Evolutionary conservation across 345 rosid genomes (phyloP).

Genomic region (Linum tenue): DNA sequence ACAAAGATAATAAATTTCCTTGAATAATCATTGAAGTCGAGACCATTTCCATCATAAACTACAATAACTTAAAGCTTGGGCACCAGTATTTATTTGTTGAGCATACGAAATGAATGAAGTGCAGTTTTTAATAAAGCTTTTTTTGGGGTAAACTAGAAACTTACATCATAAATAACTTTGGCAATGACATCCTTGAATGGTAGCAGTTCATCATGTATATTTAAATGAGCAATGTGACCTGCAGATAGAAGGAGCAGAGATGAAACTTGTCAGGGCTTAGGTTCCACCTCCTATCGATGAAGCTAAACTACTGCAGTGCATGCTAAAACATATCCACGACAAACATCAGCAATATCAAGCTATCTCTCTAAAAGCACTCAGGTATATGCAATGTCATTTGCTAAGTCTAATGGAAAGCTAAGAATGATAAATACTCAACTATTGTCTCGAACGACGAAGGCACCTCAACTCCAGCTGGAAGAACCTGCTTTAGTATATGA

Average conservation of each 20-base stretch:
- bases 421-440: conserved; percentile 47
- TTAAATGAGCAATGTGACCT: conserved; percentile 94
- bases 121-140: neutral
- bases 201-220: conserved; percentile 75
- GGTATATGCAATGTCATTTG: neutral
- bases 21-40: too few species aligned
- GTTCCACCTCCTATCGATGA: neutral
- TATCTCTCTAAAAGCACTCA: neutral
- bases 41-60: neutral
- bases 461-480: conserved; percentile 78
- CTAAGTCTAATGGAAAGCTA: neutral
- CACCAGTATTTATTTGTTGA: neutral
- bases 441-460: conserved; percentile 96
- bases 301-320: neutral
- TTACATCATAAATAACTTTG: conserved; percentile 81
- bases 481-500: conserved; percentile 76
- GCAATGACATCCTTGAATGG: conserved; percentile 82
- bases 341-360: neutral
- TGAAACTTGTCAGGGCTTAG: conserved; percentile 9
- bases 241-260: conserved; percentile 24
- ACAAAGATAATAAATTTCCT: neutral
- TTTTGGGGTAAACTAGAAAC: conserved; percentile 13
- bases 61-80: neutral
- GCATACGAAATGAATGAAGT: neutral
- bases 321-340: neutral